A percentile compares a stretch with the other conserved stretches of the same genome.
phyloP scores from a whole-genome alignment of 73 alveolate genomes.

The Paraurostyla sp. region DNA sequence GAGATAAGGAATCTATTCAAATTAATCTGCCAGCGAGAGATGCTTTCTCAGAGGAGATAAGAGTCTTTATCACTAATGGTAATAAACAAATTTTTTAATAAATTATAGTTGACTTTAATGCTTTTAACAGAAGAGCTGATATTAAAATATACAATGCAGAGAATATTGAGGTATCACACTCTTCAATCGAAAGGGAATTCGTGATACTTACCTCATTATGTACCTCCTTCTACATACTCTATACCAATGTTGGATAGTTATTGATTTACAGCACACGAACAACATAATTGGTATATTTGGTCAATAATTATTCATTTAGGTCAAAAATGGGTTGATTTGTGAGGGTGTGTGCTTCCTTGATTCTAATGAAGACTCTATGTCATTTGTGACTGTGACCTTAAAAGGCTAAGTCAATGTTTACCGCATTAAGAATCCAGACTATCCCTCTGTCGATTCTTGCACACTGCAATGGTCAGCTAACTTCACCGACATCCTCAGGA shows the following conservation, averaged over 20 bases:
- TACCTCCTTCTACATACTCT: conserved; percentile 1
- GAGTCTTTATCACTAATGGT: conserved; percentile 40
- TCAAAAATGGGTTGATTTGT: background rate
- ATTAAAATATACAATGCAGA: conserved; percentile 9
- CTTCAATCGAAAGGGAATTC: background rate
- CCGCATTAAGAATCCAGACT: background rate
- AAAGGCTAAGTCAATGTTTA: conserved; percentile 35
- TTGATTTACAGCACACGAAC: conserved; percentile 32
- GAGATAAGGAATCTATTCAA: background rate
- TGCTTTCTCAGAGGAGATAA: conserved; percentile 18
- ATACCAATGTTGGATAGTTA: background rate
- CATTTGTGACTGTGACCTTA: background rate
- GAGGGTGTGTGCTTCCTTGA: conserved; percentile 47
- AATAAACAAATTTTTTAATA: background rate
- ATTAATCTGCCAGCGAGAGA: conserved; percentile 25
- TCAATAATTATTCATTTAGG: background rate
- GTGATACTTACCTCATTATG: conserved; percentile 3
- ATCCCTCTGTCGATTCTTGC: conserved; percentile 27
- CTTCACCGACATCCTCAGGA: background rate
- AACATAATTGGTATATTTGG: background rate
- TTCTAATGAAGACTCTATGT: conserved; percentile 11
- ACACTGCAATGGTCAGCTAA: background rate
- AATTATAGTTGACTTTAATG: conserved; percentile 30
- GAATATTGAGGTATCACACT: background rate
- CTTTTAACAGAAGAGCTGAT: conserved; percentile 45